Evolutionary conservation across 768 basidiomycete genomes (phyloP).

Genomic region (Kwoniella botswanensis): DNA sequence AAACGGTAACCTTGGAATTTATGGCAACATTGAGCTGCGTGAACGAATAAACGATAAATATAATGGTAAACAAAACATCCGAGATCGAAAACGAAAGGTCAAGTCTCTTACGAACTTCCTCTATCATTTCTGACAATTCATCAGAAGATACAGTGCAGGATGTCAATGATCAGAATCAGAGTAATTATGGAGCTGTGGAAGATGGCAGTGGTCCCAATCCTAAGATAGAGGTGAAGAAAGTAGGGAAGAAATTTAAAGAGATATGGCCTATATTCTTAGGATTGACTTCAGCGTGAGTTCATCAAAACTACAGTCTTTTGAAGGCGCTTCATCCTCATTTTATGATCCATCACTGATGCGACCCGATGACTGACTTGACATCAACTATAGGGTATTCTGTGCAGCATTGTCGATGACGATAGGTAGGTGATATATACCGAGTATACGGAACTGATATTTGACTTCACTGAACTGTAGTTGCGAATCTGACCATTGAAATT

Average conservation of each 20-base stretch:
- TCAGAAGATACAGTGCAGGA: neutral
- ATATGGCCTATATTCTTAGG: slow-evolving; percentile 47
- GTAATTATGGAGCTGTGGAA: slow-evolving; percentile 5
- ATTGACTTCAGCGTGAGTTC: slow-evolving; percentile 37
- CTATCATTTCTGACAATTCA: neutral
- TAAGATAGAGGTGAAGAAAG: slow-evolving; percentile 13
- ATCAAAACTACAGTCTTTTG: neutral
- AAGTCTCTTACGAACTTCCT: neutral
- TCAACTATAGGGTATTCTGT: slow-evolving; percentile 39
- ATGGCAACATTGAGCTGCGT: neutral
- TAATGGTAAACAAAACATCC: neutral
- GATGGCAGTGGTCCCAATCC: neutral
- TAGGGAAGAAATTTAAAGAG: slow-evolving; percentile 39
- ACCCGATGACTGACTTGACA: neutral
- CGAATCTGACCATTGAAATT: slow-evolving; percentile 51
- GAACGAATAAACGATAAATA: neutral
- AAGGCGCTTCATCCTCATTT: too few relatives aligned
- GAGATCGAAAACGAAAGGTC: neutral
- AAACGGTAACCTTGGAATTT: too few relatives aligned
- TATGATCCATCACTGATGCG: neutral
- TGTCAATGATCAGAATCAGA: neutral
- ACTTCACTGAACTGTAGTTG: slow-evolving; percentile 14
- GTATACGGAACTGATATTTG: too few relatives aligned
- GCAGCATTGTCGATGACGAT: slow-evolving; percentile 44
- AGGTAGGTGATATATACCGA: too few relatives aligned